Conservation (phyloP, 768 basidiomycete species). For the Naganishia vaughanmartiniae region DNA sequence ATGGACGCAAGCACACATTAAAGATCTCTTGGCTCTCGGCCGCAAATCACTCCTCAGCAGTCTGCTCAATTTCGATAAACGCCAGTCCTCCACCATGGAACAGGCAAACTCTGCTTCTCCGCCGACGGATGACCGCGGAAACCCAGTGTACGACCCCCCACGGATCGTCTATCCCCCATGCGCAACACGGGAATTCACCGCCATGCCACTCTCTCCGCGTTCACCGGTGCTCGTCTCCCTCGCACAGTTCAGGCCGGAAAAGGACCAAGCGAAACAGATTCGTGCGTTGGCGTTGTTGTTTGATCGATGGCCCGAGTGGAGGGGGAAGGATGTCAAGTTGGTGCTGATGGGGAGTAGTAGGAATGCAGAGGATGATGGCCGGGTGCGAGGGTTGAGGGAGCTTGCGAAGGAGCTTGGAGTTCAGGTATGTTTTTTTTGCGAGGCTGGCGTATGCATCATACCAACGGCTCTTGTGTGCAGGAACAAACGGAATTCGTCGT, state of each 20-base stretch:
- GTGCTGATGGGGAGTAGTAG: constrained; percentile 81
- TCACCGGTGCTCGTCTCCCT: constrained; percentile 68
- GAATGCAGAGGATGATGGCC: constrained; percentile 68
- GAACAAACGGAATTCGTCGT: constrained; percentile 71
- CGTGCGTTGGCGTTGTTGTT: constrained; percentile 66
- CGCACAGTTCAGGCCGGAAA: constrained; percentile 97
- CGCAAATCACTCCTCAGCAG: constrained; percentile 32
- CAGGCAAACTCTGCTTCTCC: neutral
- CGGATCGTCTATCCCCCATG: constrained; percentile 85
- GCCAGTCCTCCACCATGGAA: neutral
- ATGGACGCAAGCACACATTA: constrained; percentile 86
- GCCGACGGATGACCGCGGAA: neutral
- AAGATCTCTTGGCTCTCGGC: constrained; percentile 61
- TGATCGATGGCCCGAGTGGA: constrained; percentile 60
- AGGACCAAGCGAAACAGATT: constrained; percentile 81
- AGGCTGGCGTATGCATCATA: no score
- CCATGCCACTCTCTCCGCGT: constrained; percentile 57
- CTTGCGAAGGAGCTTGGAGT: constrained; percentile 66
- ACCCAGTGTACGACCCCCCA: neutral
- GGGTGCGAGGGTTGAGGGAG: constrained; percentile 63
- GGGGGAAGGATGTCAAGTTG: constrained; percentile 57
- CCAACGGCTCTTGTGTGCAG: constrained; percentile 54
- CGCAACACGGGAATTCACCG: constrained; percentile 70
- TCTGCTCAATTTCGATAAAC: constrained; percentile 36
- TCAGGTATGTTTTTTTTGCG: constrained; percentile 56